phyloP scores from a whole-genome alignment of 2,329 filamentous ascomycete species.

The Paraphaeosphaeria minitans region DNA sequence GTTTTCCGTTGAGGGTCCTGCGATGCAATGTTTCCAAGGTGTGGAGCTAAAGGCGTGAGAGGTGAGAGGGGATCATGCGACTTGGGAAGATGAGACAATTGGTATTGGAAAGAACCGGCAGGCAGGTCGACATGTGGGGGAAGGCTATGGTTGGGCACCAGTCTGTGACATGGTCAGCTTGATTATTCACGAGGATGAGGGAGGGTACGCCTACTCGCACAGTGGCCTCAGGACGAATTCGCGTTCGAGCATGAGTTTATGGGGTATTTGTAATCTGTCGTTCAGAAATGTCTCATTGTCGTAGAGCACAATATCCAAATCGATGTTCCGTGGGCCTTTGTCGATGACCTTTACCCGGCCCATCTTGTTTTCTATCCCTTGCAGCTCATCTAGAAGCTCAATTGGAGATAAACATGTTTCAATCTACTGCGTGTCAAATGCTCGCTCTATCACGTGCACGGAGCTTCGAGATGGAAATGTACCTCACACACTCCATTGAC shows the following conservation, averaged over 20 bases:
- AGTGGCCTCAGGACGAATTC: constrained; percentile 93
- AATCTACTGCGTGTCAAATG: constrained; percentile 60
- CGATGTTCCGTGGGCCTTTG: constrained; percentile 93
- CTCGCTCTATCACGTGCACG: constrained; percentile 7
- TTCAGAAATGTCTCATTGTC: constrained; percentile 68
- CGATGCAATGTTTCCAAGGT: constrained; percentile 32
- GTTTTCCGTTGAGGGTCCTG: constrained; percentile 56
- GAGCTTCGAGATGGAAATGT: constrained; percentile 34
- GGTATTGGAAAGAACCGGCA: constrained; percentile 34
- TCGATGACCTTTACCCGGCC: constrained; percentile 85
- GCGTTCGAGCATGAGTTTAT: constrained; percentile 82
- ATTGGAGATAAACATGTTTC: constrained; percentile 78
- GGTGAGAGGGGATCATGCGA: constrained; percentile 46
- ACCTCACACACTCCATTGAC: constrained; percentile 94
- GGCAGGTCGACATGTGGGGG: constrained; percentile 57
- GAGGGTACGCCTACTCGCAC: constrained; percentile 65
- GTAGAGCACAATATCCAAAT: constrained; percentile 89
- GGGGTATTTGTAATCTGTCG: constrained; percentile 80
- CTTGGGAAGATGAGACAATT: constrained; percentile 44
- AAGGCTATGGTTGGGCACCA: constrained; percentile 32
- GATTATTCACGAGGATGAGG: neutral
- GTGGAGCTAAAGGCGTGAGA: constrained; percentile 46
- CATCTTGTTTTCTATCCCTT: constrained; percentile 79
- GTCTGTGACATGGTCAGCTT: constrained; percentile 23
- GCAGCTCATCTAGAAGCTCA: constrained; percentile 77